These are phyloP conservation scores for Sclerospora graminicola DNA, from an alignment of 352 stramenopile genomes.

Conservation along the genomic window DNA sequence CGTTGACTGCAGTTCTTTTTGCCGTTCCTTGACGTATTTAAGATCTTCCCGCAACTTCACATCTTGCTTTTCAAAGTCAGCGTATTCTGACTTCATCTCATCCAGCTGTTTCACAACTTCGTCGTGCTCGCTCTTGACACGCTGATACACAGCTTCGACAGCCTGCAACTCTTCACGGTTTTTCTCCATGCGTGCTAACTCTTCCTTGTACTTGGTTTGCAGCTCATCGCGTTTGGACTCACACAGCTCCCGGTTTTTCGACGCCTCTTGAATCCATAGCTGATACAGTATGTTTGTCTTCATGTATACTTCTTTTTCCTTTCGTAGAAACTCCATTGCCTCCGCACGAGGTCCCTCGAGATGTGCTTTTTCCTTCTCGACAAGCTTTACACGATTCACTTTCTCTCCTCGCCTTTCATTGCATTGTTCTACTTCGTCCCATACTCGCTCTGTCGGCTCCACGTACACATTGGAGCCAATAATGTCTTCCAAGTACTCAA, in stretches of 20 bases:
- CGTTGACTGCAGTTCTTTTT: slow-evolving; percentile 87
- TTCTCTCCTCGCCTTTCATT: slow-evolving; percentile 90
- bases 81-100: slow-evolving; percentile 88
- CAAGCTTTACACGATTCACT: slow-evolving; percentile 96
- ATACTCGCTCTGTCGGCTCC: slow-evolving; percentile 88
- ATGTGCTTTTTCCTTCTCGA: slow-evolving; percentile 95
- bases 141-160: slow-evolving; percentile 76
- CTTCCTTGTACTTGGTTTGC: slow-evolving; percentile 64
- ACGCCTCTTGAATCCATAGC: slow-evolving; percentile 80
- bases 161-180: slow-evolving; percentile 70
- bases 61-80: slow-evolving; percentile 94
- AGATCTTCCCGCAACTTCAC: slow-evolving; percentile 97
- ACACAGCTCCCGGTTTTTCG: slow-evolving; percentile 62
- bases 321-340: slow-evolving; percentile 90
- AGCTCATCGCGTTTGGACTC: slow-evolving; percentile 55
- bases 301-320: slow-evolving; percentile 93
- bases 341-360: slow-evolving; percentile 92
- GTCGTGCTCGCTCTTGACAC: slow-evolving; percentile 80
- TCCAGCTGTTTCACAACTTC: slow-evolving; percentile 79
- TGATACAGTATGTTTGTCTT: slow-evolving; percentile 97
- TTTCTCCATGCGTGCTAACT: slow-evolving; percentile 64
- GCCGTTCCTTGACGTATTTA: slow-evolving; percentile 90
- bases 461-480: slow-evolving; percentile 98
- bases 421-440: slow-evolving; percentile 90
- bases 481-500: slow-evolving; percentile 99